These are phyloP conservation scores for Exophiala bonariae DNA, from an alignment of 2,329 filamentous ascomycete genomes.

Conservation along the genomic window DNA sequence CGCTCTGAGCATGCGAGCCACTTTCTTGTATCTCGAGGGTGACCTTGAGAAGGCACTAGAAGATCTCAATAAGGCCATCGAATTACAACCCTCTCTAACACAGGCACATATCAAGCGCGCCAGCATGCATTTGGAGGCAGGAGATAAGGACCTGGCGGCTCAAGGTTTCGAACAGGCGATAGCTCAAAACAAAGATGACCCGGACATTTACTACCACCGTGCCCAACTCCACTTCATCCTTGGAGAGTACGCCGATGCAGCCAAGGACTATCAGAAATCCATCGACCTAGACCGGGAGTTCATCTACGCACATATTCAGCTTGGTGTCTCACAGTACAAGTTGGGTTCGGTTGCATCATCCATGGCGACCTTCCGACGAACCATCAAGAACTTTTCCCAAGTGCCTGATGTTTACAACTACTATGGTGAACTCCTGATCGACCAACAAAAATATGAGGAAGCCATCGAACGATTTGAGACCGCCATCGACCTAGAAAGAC, in stretches of 20 bases:
- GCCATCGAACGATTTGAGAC: constrained; percentile 98
- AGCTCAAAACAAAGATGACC: constrained; percentile 80
- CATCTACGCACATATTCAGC: constrained; percentile 99
- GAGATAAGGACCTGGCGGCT: constrained; percentile 80
- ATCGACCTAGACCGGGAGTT: constrained; percentile 95
- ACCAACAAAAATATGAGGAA: constrained; percentile 93
- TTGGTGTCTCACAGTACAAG: constrained; percentile 99
- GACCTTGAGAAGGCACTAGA: constrained; percentile 79
- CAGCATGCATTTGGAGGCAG: constrained; percentile 94
- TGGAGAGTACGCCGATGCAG: constrained; percentile 85
- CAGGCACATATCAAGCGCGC: constrained; percentile 99
- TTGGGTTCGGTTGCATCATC: constrained; percentile 97
- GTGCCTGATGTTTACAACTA: constrained; percentile 99
- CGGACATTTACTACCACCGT: constrained; percentile 98
- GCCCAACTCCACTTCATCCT: constrained; percentile 98
- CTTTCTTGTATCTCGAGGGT: constrained; percentile 88
- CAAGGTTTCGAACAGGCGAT: constrained; percentile 85
- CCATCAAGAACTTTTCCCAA: constrained; percentile 97
- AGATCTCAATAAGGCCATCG: constrained; percentile 90
- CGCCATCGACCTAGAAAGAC: constrained; percentile 98
- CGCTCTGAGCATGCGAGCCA: constrained; percentile 94
- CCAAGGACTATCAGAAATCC: constrained; percentile 98
- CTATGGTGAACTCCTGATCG: constrained; percentile 93
- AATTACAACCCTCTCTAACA: constrained; percentile 81
- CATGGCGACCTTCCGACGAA: constrained; percentile 96